Conservation (phyloP, 345 rosid genomes). For the Hevea brasiliensis region DNA sequence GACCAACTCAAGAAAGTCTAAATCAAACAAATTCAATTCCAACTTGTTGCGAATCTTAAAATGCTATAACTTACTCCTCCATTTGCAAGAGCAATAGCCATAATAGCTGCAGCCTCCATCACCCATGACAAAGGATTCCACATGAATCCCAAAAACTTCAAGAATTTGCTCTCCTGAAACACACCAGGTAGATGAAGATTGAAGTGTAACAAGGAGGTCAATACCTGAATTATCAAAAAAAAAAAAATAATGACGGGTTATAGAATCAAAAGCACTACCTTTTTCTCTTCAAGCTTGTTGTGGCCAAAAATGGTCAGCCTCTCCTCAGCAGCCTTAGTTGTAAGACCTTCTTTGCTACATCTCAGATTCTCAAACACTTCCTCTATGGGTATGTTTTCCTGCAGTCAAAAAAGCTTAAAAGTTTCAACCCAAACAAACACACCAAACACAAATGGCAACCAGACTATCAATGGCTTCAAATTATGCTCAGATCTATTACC, state of each 20-base stretch:
- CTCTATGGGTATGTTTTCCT: constrained; percentile 98
- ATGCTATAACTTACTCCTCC: constrained; percentile 77
- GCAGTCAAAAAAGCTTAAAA: constrained; percentile 17
- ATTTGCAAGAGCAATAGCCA: constrained; percentile 99
- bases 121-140: constrained; percentile 99
- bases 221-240: not conserved
- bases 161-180: constrained; percentile 80
- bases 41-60: not conserved
- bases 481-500: constrained; percentile 79
- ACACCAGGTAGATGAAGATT: constrained; percentile 7
- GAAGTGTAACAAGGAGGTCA: constrained; percentile 6
- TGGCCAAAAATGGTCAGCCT: constrained; percentile 91
- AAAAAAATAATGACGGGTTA: not conserved
- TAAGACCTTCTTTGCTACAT: constrained; percentile 91
- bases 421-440: not conserved
- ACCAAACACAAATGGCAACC: constrained; percentile 5
- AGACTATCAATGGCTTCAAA: constrained; percentile 26
- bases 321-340: constrained; percentile 75
- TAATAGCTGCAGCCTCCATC: constrained; percentile 98
- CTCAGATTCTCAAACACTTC: constrained; percentile 95
- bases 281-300: constrained; percentile 96
- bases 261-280: constrained; percentile 31
- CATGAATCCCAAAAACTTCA: constrained; percentile 94
- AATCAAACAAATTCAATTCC: not conserved
- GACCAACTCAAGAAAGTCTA: not conserved